Conservation (phyloP, 106 monocot species). For the Allium sativum region DNA sequence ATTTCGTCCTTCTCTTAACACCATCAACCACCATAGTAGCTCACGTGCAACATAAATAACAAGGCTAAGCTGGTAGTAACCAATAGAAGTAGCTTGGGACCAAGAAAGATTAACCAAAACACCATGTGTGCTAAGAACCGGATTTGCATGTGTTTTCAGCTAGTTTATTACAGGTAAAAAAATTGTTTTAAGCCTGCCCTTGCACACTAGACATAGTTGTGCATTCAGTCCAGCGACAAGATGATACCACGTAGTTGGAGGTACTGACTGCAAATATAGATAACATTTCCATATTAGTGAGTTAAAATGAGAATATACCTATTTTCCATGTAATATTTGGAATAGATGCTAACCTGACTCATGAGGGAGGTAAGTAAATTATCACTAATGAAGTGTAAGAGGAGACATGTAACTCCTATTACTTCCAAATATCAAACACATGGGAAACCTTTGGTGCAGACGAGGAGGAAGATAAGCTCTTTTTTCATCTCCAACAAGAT, state of each 20-base stretch:
- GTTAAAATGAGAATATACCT: no score
- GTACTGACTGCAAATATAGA: constrained; percentile 42
- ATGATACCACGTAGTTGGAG: constrained; percentile 88
- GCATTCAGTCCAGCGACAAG: constrained; percentile 92
- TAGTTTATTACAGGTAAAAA: constrained; percentile 43
- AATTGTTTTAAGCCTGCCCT: constrained; percentile 37
- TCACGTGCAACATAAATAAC: constrained; percentile 22
- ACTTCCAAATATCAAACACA: constrained; percentile 72
- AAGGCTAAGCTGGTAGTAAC: constrained; percentile 57
- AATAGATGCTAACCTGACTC: constrained; percentile 50
- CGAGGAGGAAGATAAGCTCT: constrained; percentile 75
- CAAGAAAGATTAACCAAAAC: constrained; percentile 45
- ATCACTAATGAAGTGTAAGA: constrained; percentile 78
- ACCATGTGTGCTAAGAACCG: constrained; percentile 30
- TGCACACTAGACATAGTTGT: constrained; percentile 62
- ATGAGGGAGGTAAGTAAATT: constrained; percentile 87
- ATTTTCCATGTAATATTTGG: not conserved
- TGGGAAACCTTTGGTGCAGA: constrained; percentile 80
- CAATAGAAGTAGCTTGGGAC: constrained; percentile 45
- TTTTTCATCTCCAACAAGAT: constrained; percentile 94
- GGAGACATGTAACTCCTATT: constrained; percentile 96
- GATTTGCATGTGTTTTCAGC: constrained; percentile 55
- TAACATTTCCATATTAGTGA: not conserved
- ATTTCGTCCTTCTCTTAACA: constrained; percentile 16
- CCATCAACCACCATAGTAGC: constrained; percentile 15